Evolutionary conservation across 2,329 filamentous ascomycete genomes (phyloP).

Genomic region (Fusarium concolor): DNA sequence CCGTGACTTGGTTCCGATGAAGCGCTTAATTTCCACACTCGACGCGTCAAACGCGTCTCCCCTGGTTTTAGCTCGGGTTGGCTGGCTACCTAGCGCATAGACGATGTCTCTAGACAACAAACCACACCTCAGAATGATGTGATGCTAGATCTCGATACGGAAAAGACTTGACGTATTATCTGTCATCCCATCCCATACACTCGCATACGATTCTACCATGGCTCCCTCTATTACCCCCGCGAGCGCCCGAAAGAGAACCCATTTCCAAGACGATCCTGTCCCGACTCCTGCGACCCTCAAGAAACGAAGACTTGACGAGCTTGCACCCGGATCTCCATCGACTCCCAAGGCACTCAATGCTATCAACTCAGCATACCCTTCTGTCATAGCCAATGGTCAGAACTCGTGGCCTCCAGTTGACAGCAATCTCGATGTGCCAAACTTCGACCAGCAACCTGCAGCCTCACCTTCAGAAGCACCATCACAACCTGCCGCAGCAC

Average conservation of each 20-base stretch:
- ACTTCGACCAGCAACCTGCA: conserved; percentile 1
- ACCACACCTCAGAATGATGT: conserved; percentile 26
- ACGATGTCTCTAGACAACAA: conserved; percentile 16
- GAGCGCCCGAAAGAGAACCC: conserved; percentile 42
- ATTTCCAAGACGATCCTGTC: conserved; percentile 39
- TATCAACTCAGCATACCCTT: conserved; percentile 50
- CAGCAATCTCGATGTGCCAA: neutral
- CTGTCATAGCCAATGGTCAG: conserved; percentile 42
- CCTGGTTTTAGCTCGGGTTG: conserved; percentile 4
- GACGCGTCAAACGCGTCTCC: conserved; percentile 46
- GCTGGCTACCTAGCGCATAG: neutral
- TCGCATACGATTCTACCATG: conserved; percentile 37
- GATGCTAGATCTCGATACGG: conserved; percentile 20
- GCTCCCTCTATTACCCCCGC: conserved; percentile 39
- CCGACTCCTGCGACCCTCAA: conserved; percentile 48
- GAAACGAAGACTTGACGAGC: conserved; percentile 49
- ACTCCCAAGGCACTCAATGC: conserved; percentile 48
- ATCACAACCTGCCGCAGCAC: conserved; percentile 23
- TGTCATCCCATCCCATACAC: neutral
- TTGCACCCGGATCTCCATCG: conserved; percentile 41
- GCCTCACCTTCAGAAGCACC: conserved; percentile 22
- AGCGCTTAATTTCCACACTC: conserved; percentile 25
- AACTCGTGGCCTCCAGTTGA: conserved; percentile 25
- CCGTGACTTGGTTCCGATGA: conserved; percentile 9
- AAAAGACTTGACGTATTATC: conserved; percentile 9